phyloP scores from a whole-genome alignment of 768 basidiomycete genomes.

The Kwoniella dendrophila region DNA sequence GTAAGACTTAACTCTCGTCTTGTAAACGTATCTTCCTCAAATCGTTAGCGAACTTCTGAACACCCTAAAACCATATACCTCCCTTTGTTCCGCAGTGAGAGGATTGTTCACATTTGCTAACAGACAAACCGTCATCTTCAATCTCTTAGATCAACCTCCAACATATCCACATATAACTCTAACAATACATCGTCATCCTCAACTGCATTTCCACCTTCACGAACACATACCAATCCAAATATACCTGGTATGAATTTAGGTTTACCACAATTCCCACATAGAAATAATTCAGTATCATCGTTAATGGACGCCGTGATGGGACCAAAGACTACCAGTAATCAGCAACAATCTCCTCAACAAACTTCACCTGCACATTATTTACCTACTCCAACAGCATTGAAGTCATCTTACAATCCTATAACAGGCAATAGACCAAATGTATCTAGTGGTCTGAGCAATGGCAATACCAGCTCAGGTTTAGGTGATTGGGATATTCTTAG shows the following conservation, averaged over 20 bases:
- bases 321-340: neutral
- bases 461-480: neutral
- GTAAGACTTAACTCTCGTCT: neutral
- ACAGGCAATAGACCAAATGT: neutral
- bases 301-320: slow-evolving; percentile 27
- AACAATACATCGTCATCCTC: neutral
- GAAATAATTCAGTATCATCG: slow-evolving; percentile 15
- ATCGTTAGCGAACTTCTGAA: neutral
- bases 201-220: neutral
- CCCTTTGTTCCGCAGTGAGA: neutral
- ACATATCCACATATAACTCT: neutral
- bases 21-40: neutral
- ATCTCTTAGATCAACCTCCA: neutral
- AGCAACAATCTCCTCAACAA: slow-evolving; percentile 10
- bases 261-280: slow-evolving; percentile 10
- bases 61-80: neutral
- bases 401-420: neutral
- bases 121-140: neutral
- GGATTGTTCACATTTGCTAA: neutral
- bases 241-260: neutral
- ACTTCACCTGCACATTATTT: slow-evolving; percentile 7
- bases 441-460: neutral
- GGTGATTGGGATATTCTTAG: slow-evolving; percentile 36
- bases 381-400: slow-evolving; percentile 7
- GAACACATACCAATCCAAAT: neutral